Base-by-base conservation (phyloP, 495 filamentous ascomycete species). In the Neurospora sp. region DNA sequence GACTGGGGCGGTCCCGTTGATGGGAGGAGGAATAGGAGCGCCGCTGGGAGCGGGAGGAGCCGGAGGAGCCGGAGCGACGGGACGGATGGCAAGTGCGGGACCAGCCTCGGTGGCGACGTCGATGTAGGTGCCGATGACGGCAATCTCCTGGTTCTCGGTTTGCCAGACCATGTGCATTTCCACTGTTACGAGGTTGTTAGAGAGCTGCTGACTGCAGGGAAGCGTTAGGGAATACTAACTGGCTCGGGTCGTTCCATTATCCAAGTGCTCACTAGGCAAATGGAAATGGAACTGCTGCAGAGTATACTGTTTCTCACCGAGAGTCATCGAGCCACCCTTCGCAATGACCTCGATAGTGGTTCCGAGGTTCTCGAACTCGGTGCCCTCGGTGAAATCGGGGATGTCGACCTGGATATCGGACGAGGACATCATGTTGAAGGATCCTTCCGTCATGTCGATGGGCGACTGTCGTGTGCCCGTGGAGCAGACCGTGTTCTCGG, bases 201-300 rank as follows among this genome's bases (percentile, higher is more conserved):
- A 10, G 37, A 39, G 35, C 22, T 14, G 20, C 20, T 70, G 5
- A 40, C 20, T 27, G 1, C 14, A 27, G 5, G 31, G 14, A 39
- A 41, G 40, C 4, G 14, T 47, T 41, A 14, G 10, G 7, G 20
- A 35, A 9, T n/a, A 78, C 81, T 75, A 75, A 84, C 82, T 83
- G 37, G 83, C 82, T 76, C 82, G 72, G 73, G 74, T 82, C 2
- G 81, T 82, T 18, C 79, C 80, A 69, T 81, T 78, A 74, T 85
- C 81, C 20, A 93, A 84, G 77, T 92, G 90, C 82, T 93, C 90
- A 76, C 85, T 86, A 8, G 90, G 90, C 14, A 90, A 87, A 76
- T 93, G 90, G 79, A 92, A 89, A 78, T 93, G 90, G 82, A 91
- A 91, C 75, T 93, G 90, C 44, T 84, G 79, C 22, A 93, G 82